These are phyloP conservation scores for Styphnolobium japonicum DNA, from an alignment of 306 rosid genomes.

Conservation along the genomic window DNA sequence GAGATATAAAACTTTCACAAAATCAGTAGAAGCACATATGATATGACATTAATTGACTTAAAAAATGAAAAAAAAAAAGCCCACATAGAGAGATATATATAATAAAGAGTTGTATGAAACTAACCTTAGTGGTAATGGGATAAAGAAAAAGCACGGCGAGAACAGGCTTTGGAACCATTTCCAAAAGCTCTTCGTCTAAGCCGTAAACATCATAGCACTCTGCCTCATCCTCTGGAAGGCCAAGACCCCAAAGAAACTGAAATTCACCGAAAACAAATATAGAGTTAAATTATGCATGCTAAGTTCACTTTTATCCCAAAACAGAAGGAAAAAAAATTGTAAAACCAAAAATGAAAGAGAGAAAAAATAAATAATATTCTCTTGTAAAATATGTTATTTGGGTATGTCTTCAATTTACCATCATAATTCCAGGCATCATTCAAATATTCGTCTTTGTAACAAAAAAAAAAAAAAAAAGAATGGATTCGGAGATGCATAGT, in stretches of 20 bases:
- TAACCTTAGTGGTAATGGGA: conserved; percentile 74
- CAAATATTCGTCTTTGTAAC: background rate
- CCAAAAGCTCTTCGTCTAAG: conserved; percentile 79
- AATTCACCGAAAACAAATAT: conserved; percentile 4
- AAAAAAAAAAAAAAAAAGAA: background rate
- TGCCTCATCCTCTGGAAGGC: conserved; percentile 64
- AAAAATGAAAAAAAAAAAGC: background rate
- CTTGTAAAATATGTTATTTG: background rate
- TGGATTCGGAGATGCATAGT: background rate
- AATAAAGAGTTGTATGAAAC: conserved; percentile 1
- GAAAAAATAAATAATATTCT: background rate
- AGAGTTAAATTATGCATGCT: background rate
- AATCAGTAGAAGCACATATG: conserved; percentile 15
- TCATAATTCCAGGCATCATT: background rate
- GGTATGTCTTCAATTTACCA: background rate
- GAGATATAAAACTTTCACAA: conserved; percentile 15
- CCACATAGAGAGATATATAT: background rate
- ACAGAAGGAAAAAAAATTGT: background rate
- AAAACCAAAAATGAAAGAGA: background rate
- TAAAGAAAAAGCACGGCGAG: conserved; percentile 92
- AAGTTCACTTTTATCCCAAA: background rate
- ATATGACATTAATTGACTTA: background rate
- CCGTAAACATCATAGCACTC: conserved; percentile 91
- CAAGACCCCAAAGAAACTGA: conserved; percentile 92
- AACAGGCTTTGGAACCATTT: conserved; percentile 97